These are phyloP conservation scores for Suillus occidentalis DNA, from an alignment of 768 basidiomycete species.

Conservation along the genomic window DNA sequence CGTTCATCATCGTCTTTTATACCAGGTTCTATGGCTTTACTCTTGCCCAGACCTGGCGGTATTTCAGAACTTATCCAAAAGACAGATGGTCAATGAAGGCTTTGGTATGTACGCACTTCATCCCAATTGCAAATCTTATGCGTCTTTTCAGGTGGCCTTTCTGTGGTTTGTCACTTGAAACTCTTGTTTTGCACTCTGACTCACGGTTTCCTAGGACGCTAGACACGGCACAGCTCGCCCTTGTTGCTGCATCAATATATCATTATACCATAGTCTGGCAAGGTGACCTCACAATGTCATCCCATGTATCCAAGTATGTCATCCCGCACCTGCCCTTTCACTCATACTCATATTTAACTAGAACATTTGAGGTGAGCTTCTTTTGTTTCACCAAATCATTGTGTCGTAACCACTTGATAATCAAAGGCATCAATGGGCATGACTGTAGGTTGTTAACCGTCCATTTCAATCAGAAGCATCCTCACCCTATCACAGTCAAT, in stretches of 20 bases:
- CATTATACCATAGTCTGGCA: conserved; percentile 33
- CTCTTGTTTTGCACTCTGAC: not conserved
- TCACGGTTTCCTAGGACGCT: conserved; percentile 16
- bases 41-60: conserved; percentile 34
- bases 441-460: conserved; percentile 21
- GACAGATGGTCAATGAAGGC: conserved; percentile 32
- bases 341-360: not conserved
- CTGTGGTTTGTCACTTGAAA: conserved; percentile 20
- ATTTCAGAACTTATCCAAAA: conserved; percentile 31
- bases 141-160: conserved; percentile 25
- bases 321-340: not conserved
- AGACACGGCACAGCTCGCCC: conserved; percentile 29
- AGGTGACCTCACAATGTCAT: conserved; percentile 23
- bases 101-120: conserved; percentile 22
- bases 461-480: not conserved
- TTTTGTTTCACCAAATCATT: not conserved
- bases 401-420: not conserved
- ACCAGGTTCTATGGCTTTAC: conserved; percentile 37
- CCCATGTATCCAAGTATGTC: conserved; percentile 29
- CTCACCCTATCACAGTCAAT: conserved; percentile 23
- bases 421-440: conserved; percentile 36
- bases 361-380: conserved; percentile 5
- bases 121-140: not conserved
- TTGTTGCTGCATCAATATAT: conserved; percentile 32
- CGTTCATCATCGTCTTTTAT: not conserved